These are phyloP conservation scores for Dryadomyces quercus-mongolicae DNA, from an alignment of 2,329 filamentous ascomycete species.

Conservation along the genomic window DNA sequence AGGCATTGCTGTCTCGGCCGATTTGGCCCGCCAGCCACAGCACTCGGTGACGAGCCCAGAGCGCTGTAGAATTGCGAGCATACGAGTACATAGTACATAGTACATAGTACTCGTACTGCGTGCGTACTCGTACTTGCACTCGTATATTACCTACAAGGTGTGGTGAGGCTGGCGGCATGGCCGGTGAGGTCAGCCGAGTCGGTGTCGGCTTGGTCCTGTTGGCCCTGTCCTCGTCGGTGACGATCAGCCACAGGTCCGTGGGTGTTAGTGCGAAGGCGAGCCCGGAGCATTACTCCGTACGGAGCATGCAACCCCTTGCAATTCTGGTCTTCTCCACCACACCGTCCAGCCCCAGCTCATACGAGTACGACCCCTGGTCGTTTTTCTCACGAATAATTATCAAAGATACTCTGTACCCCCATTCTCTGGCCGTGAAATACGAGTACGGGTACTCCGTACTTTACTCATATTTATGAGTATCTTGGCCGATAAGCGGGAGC, in stretches of 20 bases:
- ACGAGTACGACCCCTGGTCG: background rate
- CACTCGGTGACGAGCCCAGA: too few species aligned
- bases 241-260: background rate
- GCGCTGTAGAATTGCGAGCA: too few species aligned
- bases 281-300: background rate
- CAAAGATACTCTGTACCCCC: background rate
- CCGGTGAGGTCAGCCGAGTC: constrained; percentile 4
- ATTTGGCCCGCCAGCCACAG: background rate
- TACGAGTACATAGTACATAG: too few species aligned
- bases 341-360: background rate
- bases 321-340: background rate
- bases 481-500: background rate
- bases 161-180: constrained; percentile 9
- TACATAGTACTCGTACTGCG: background rate
- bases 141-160: background rate
- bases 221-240: constrained; percentile 1
- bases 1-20: constrained; percentile 7
- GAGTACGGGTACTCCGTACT: too few species aligned
- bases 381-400: background rate
- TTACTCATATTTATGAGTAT: background rate
- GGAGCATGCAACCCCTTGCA: background rate
- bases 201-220: background rate
- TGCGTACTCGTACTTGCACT: too few species aligned
- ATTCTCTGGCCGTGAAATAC: too few species aligned
- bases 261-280: background rate